phyloP scores from a whole-genome alignment of 495 filamentous ascomycete species.

The Xylaria nigripes region DNA sequence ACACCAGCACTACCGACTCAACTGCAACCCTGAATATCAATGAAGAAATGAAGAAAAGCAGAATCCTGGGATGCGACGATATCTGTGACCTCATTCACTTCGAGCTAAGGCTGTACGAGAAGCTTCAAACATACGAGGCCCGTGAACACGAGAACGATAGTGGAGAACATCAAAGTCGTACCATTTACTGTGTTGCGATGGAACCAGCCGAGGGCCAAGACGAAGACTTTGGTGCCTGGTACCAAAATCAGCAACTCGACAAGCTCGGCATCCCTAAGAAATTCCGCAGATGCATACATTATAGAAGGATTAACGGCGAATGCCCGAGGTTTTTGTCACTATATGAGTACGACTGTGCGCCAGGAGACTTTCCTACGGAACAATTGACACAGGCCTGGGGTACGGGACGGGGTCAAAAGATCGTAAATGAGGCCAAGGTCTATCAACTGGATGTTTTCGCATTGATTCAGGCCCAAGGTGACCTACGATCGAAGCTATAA shows the following conservation, averaged over 20 bases:
- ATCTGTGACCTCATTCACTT: neutral
- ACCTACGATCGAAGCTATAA: neutral
- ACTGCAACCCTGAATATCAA: neutral
- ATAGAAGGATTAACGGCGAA: neutral
- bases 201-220: neutral
- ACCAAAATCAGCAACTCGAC: neutral
- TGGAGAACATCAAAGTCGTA: neutral
- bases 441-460: neutral
- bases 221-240: neutral
- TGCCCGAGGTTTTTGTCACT: neutral
- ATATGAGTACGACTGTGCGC: neutral
- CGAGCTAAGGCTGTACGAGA: neutral
- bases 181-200: neutral
- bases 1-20: neutral
- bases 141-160: neutral
- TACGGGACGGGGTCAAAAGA: neutral
- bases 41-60: neutral
- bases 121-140: neutral
- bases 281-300: neutral
- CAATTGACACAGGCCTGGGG: neutral
- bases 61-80: neutral
- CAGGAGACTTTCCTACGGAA: neutral
- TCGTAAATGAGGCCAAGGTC: neutral
- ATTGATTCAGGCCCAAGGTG: neutral
- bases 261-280: neutral